phyloP scores from a whole-genome alignment of 208 protist genomes.

The Leishmania lainsoni region DNA sequence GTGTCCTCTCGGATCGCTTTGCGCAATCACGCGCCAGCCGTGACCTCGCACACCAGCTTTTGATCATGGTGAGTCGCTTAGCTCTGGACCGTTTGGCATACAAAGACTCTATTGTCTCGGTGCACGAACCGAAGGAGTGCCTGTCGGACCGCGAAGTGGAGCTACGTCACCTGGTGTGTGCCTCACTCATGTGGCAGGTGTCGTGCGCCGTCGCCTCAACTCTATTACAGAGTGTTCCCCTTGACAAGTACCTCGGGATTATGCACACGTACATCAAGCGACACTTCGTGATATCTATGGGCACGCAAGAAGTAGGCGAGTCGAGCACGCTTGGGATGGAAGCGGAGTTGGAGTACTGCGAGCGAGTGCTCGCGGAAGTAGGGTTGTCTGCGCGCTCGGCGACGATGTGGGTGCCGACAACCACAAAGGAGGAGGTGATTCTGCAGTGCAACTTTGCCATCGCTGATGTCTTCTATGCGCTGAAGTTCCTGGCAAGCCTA shows the following conservation, averaged over 20 bases:
- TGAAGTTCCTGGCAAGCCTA: not conserved
- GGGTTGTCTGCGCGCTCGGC: no score
- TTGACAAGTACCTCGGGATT: conserved; percentile 42
- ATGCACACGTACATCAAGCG: conserved; percentile 40
- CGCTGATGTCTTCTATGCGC: not conserved
- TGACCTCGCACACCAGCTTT: conserved; percentile 27
- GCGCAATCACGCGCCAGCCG: conserved; percentile 25
- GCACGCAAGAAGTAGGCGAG: not conserved
- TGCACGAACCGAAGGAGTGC: not conserved
- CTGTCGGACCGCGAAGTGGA: not conserved
- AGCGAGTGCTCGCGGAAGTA: not conserved
- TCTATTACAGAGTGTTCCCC: conserved; percentile 20
- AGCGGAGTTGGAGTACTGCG: conserved; percentile 10
- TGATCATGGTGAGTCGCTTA: conserved; percentile 30
- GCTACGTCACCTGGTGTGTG: not conserved
- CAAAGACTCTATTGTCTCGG: not conserved
- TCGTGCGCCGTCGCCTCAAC: conserved; percentile 15
- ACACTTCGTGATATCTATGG: conserved; percentile 1
- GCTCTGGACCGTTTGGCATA: not conserved
- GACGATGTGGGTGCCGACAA: not conserved
- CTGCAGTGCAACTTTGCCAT: conserved; percentile 1
- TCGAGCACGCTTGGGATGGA: not conserved
- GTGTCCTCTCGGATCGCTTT: conserved; percentile 29
- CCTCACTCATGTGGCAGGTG: conserved; percentile 33
- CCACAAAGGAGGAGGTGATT: not conserved